Base-by-base conservation (phyloP, 257 asterid species). In the Thymus quinquecostatus region DNA sequence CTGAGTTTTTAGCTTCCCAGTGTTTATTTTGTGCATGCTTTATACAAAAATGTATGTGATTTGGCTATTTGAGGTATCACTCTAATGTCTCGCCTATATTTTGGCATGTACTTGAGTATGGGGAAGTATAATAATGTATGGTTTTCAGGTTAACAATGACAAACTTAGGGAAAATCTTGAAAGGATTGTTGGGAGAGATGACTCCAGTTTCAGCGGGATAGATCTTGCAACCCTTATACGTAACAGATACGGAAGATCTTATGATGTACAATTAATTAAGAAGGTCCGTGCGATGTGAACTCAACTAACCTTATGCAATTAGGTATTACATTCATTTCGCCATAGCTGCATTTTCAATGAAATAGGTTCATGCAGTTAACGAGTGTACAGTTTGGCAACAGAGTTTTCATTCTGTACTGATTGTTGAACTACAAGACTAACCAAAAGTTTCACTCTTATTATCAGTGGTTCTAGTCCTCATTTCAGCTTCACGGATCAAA, bases 181-280 rank as follows among this genome's bases (percentile, higher is more conserved):
- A 78, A 88, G 80, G 71, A 87, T 88, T 14, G 87, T 89, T 74
- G 96, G 99, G 72, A 66, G 61, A 54, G 97, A 94, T 77, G 99
- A 94, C 79, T 87, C 97, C 33, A 69, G 86, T 65, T 94, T 94
- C 83, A 94, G 92, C 59, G 99, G 97, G 57, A 82, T 85, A 40
- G 99, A 94, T 75, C 90, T 94, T 47, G 99, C 99, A 47, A 89
- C 96, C 67, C 92, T 94, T 45, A 94, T 94, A 72, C 80, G 99
- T 77, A 94, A 94, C 71, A 94, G 84, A 79, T 94, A 83, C 65
- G 99, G 99, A 66, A 86, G 91, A 72, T 94, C 99, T 51, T 94
- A 94, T 68, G 99, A 94, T 79, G 97, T 94, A 78, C 97, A 86
- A 75, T 75, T 94, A 55, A 94, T 94, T 80, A 94, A 86, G 86